Evolutionary conservation across 2,329 filamentous ascomycete species (phyloP).

Genomic region (Paracoccidioides lutzii): DNA sequence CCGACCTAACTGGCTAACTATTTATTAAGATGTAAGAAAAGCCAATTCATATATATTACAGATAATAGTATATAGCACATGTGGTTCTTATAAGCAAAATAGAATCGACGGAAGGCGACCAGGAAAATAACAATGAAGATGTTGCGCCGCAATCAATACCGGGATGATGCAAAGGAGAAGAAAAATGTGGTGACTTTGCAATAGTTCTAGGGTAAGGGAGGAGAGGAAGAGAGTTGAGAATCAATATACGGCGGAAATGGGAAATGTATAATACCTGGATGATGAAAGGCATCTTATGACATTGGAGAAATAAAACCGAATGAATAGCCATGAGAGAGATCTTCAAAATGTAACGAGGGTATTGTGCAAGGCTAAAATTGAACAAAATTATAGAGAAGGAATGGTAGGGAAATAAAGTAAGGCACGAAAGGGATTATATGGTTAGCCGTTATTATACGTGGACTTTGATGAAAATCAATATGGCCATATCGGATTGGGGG

Average conservation of each 20-base stretch:
- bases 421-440: too few species aligned
- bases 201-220: not conserved
- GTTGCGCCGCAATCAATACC: too few species aligned
- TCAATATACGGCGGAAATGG: not conserved
- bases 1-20: too few species aligned
- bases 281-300: not conserved
- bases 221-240: not conserved
- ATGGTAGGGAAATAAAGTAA: not conserved
- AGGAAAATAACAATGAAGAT: too few species aligned
- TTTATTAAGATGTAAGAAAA: too few species aligned
- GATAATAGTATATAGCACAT: too few species aligned
- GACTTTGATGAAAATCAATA: not conserved
- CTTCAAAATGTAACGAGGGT: not conserved
- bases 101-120: too few species aligned
- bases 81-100: too few species aligned
- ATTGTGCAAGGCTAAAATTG: not conserved
- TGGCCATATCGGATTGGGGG: not conserved
- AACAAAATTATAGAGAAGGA: not conserved
- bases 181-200: too few species aligned
- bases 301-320: not conserved
- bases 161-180: too few species aligned
- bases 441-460: not conserved
- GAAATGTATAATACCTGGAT: not conserved
- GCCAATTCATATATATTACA: too few species aligned
- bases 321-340: not conserved